Conservation (phyloP, 2,329 filamentous ascomycete species). For the Nigrospora sphaerica region DNA sequence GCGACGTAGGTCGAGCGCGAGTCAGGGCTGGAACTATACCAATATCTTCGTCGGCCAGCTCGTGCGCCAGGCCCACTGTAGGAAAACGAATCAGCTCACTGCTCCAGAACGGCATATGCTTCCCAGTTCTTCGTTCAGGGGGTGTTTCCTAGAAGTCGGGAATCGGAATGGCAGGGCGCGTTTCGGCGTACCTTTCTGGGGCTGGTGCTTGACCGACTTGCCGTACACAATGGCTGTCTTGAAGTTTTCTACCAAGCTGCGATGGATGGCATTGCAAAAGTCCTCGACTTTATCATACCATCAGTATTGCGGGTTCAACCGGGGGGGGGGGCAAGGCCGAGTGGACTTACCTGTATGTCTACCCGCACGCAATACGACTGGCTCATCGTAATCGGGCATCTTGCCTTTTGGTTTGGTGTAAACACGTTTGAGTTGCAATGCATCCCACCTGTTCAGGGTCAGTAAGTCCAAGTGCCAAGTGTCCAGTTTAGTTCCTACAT, state of each 20-base stretch:
- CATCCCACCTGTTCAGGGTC: slow-evolving; percentile 64
- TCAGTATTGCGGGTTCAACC: not conserved
- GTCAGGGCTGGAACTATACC: slow-evolving; percentile 57
- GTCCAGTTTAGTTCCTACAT: slow-evolving; percentile 49
- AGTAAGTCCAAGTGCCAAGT: not conserved
- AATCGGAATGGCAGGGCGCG: too few species aligned
- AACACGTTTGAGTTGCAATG: slow-evolving; percentile 81
- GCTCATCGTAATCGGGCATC: slow-evolving; percentile 83
- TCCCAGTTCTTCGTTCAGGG: too few species aligned
- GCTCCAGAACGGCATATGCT: not conserved
- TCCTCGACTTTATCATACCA: slow-evolving; percentile 64
- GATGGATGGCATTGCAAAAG: slow-evolving; percentile 97
- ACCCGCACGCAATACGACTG: slow-evolving; percentile 78
- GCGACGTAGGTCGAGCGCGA: slow-evolving; percentile 50
- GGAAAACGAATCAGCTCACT: not conserved
- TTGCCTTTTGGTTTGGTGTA: slow-evolving; percentile 98
- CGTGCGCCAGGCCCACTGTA: slow-evolving; percentile 74
- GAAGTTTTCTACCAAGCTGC: slow-evolving; percentile 92
- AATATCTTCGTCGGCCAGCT: slow-evolving; percentile 95
- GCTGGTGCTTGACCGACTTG: slow-evolving; percentile 97
- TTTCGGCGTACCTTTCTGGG: slow-evolving; percentile 53
- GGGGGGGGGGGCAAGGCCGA: not conserved
- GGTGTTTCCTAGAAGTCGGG: too few species aligned
- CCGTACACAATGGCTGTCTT: slow-evolving; percentile 94
- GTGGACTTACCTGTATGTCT: slow-evolving; percentile 54